Percentiles rank a stretch among this genome's conserved stretches.
phyloP scores from a whole-genome alignment of 2,329 filamentous ascomycete genomes.

The Dendryphion nanum region DNA sequence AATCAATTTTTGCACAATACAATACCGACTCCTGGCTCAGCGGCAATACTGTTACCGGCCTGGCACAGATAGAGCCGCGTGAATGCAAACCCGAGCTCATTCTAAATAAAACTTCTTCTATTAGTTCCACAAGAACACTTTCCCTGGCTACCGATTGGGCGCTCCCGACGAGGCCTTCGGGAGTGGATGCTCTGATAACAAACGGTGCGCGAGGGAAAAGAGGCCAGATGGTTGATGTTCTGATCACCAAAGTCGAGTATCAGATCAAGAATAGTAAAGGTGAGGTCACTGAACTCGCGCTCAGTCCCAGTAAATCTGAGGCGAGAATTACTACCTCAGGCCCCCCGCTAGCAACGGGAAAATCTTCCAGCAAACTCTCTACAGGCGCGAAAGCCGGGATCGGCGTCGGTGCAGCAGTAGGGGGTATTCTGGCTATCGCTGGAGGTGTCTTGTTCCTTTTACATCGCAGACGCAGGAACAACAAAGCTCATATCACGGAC shows the following conservation, averaged over 20 bases:
- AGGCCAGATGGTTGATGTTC: conserved; percentile 15
- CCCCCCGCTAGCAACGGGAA: neutral
- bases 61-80: no score
- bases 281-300: neutral
- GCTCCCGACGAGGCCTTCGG: conserved; percentile 9
- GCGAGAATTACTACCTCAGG: neutral
- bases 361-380: neutral
- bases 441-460: neutral
- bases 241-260: conserved; percentile 8
- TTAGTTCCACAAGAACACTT: neutral
- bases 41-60: no score
- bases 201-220: conserved; percentile 7
- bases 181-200: conserved; percentile 11
- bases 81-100: neutral
- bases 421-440: neutral
- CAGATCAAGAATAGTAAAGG: conserved; percentile 10
- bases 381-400: conserved; percentile 2
- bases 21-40: conserved; percentile 6
- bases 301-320: neutral
- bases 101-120: no score
- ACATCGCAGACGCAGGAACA: neutral
- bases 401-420: neutral
- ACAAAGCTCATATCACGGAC: neutral
- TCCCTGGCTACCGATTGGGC: conserved; percentile 9
- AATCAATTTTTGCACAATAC: conserved; percentile 4